Conservation (phyloP, 2,329 filamentous ascomycete species). For the Sclerotinia borealis region DNA sequence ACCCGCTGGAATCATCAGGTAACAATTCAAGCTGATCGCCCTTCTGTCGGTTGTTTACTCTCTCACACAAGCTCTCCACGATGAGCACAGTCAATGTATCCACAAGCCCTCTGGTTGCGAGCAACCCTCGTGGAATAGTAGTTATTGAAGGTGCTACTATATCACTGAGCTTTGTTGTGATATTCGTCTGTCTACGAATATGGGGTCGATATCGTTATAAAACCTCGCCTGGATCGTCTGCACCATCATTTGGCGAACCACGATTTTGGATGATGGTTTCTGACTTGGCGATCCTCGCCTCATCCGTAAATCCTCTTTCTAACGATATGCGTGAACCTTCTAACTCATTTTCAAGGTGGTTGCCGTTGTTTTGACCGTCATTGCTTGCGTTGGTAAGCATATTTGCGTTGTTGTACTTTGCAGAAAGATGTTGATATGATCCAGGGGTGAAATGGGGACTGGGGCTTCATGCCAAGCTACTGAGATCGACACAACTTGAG, state of each 20-base stretch:
- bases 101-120: background rate
- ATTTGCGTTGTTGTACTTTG: background rate
- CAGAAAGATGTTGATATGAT: background rate
- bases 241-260: constrained; percentile 7
- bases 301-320: constrained; percentile 9
- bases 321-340: background rate
- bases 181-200: constrained; percentile 14
- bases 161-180: constrained; percentile 6
- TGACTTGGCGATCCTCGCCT: constrained; percentile 12
- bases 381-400: constrained; percentile 4
- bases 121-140: constrained; percentile 11
- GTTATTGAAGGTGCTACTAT: constrained; percentile 1
- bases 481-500: background rate
- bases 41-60: background rate
- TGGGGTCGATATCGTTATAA: constrained; percentile 16
- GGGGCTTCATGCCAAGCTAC: background rate
- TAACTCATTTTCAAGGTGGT: background rate
- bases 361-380: background rate
- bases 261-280: constrained; percentile 13
- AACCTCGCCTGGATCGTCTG: background rate
- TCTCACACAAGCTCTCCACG: background rate
- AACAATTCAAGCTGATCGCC: background rate
- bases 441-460: constrained; percentile 3
- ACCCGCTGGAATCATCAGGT: background rate
- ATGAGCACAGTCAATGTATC: constrained; percentile 7